Base-by-base conservation (phyloP, 495 filamentous ascomycete genomes). In the Pseudevernia furfuracea region DNA sequence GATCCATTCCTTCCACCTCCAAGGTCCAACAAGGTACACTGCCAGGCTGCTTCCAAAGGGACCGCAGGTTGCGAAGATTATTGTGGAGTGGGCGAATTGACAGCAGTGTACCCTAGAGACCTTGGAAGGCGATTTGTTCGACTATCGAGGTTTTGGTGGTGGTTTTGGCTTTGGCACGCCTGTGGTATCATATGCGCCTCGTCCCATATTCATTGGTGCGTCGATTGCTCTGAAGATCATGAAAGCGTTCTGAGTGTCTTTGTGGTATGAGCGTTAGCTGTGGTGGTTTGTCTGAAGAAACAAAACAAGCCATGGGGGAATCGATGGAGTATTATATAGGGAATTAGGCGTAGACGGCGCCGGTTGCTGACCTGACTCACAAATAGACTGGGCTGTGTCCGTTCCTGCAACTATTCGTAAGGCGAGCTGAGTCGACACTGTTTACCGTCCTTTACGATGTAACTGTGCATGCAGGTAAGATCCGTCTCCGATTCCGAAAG, bases 161-260 rank as follows among this genome's bases (percentile, higher is more conserved):
- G 78, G 78, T 61, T 80, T 77, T 53, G 82, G 82, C 73, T 83
- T 83, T 71, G 82, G 79, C 25, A 83, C 78, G 30, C 82, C 82
- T 6, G 82, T 85, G 61, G 82, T 85, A 66, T 85, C 82, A 67
- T 85, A 85, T 68, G 80, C 80, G 60, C 82, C 82, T 59, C 82
- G 79, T 67, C 82, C 82, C 82, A 85, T 84, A 71, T 84, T 84
- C 66, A 71, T 69, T 72, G 72, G 76, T 58, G 76, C 75, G 49
- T 76, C 75, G 48, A 73, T 70, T 60, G 79, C 78, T 72, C 78
- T 75, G 59, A 77, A 72, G 66, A 83, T 81, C 82, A 84, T 84
- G 43, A 60, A 71, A 66, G 58, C 61, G 59, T 61, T 61, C 34
- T 57, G 34, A 28, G 44, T 56, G 43, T 66, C 59, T 62, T 66